A percentile compares a stretch with the other conserved stretches of the same genome.
Conservation (phyloP, 176 grass and related monocot genomes). For the Tillandsia leiboldiana region DNA sequence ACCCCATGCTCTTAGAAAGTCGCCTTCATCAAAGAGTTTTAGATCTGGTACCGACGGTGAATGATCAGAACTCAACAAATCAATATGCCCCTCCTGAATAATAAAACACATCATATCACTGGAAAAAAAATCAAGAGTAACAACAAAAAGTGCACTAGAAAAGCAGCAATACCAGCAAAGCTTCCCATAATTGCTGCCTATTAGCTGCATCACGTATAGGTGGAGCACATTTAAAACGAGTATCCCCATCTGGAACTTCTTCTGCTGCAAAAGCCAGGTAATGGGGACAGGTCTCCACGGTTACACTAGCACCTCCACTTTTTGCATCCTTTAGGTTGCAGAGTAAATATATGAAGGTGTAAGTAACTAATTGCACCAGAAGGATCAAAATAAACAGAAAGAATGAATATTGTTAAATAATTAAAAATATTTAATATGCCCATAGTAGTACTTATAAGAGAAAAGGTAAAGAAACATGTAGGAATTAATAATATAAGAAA, state of each 20-base stretch:
- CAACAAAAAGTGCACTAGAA: background rate
- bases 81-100: conserved; percentile 74
- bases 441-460: conserved; percentile 1
- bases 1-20: conserved; percentile 94
- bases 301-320: conserved; percentile 55
- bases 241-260: conserved; percentile 79
- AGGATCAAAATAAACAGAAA: background rate
- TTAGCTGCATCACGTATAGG: conserved; percentile 70
- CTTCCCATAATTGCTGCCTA: conserved; percentile 76
- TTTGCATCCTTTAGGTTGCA: conserved; percentile 54
- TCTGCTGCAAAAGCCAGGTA: conserved; percentile 93
- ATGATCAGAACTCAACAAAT: conserved; percentile 98
- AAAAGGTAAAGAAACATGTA: no score
- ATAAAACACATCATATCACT: background rate
- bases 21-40: conserved; percentile 83
- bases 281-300: conserved; percentile 92
- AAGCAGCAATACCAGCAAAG: conserved; percentile 61
- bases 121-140: background rate
- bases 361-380: background rate
- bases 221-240: conserved; percentile 88
- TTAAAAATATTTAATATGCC: background rate
- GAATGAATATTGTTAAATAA: background rate
- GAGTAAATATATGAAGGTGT: background rate
- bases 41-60: conserved; percentile 83
- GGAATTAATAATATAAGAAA: background rate